Percentiles rank a stretch among this genome's conserved stretches.
phyloP scores from a whole-genome alignment of 345 rosid genomes.

The Firmiana major region DNA sequence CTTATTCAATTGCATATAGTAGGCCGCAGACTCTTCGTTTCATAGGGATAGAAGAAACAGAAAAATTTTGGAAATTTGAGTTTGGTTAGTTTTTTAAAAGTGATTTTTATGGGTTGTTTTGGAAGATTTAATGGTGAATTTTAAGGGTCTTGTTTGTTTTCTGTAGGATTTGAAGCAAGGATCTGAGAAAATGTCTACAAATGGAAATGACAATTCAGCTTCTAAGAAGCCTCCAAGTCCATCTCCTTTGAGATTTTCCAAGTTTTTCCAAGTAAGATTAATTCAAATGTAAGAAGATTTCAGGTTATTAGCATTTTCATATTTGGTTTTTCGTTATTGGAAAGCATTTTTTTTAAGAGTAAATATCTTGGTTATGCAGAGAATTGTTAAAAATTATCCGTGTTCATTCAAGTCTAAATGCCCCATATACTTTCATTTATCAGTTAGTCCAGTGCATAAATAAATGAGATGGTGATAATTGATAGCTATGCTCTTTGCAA shows the following conservation, averaged over 20 bases:
- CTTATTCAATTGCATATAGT: conserved; percentile 22
- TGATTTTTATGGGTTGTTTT: conserved; percentile 1
- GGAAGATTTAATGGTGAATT: conserved; percentile 4
- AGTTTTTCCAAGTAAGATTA: conserved; percentile 57
- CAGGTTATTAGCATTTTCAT: no score
- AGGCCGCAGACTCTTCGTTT: conserved; percentile 15
- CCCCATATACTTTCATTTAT: background rate
- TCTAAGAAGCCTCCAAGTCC: conserved; percentile 62
- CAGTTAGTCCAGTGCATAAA: no score
- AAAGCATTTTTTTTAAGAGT: background rate
- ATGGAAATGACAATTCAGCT: conserved; percentile 43
- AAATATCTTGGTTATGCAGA: background rate
- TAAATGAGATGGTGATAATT: background rate
- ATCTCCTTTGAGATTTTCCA: conserved; percentile 71
- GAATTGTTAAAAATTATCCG: background rate
- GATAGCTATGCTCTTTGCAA: background rate
- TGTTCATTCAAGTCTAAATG: background rate
- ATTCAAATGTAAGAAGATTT: no score
- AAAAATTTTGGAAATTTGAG: background rate
- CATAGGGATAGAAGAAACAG: background rate
- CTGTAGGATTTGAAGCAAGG: conserved; percentile 19
- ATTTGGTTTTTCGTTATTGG: no score
- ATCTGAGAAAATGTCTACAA: conserved; percentile 38
- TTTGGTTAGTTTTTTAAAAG: conserved; percentile 3
- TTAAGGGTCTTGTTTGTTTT: conserved; percentile 9